Evolutionary conservation across 2,329 filamentous ascomycete species (phyloP), one percentile per base, ranked within the genome.

Genomic region (Penicillium sumatraense): DNA sequence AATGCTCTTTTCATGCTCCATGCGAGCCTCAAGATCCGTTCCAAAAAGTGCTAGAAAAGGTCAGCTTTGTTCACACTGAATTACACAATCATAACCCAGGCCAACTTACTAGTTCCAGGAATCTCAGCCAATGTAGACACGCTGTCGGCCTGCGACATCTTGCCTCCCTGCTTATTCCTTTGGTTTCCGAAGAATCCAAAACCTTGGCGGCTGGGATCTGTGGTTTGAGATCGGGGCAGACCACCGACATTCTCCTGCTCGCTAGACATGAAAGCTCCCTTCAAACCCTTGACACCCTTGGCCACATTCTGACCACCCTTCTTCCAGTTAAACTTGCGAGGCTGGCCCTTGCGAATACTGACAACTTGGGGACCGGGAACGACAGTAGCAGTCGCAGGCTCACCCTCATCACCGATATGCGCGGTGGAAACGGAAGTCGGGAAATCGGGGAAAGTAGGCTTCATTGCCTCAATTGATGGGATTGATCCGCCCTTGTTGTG

Each of bases 301-400:
- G 93, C 93, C 66, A 98, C 88, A 53, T 90, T 93, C 76, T 96
- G 93, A 35, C 91, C 91, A 35, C 92, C 92, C 80, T 96, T 96
- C 83, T 97, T 96, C 93, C 95, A 98, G 78, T 96, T 96, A 78
- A 97, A 97, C 74, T 97, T 98, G 79, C 92, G 96, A 51, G 89
- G 87, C 71, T 96, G 92, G 26, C 90, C 92, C 78, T 97, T 98
- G 66, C 92, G 87, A 59, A 98, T 96, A 67, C 95, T 96, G 57
- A 98, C 90, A 29, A 98, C 90, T 57, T 96, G 95, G n/a, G 95
- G 93, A 2, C 91, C 89, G 24, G 86, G 81, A 59, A 86, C 73
- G 46, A 88, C 75, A 0, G 82, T 73, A 42, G 88, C 77, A 0
- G 83, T 83, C 6, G 79, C 78, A 13, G 82, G 78, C 61, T 88